phyloP scores from a whole-genome alignment of 306 rosid genomes.

The Prunus fruticosa region DNA sequence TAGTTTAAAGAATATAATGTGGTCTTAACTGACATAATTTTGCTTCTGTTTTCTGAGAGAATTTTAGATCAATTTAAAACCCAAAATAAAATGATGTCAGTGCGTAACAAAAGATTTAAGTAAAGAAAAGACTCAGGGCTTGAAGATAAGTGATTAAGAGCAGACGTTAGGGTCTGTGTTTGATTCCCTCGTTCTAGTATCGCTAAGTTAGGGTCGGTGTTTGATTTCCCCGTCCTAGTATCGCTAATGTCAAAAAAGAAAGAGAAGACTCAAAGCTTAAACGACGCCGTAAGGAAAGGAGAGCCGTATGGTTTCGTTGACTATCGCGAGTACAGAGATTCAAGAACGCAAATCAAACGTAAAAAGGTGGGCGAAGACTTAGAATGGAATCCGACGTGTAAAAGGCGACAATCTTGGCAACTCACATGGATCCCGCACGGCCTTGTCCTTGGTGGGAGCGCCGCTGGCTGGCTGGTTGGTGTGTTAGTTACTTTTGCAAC shows the following conservation, averaged over 20 bases:
- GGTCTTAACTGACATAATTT: no score
- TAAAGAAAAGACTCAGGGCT: no score
- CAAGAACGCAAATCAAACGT: neutral
- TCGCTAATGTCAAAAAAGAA: no score
- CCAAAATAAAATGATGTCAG: no score
- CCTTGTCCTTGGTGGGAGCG: slow-evolving; percentile 29
- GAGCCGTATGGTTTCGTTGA: slow-evolving; percentile 6
- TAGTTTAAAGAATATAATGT: neutral
- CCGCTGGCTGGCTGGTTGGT: slow-evolving; percentile 28
- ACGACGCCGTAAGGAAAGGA: neutral
- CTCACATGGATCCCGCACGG: slow-evolving; percentile 46
- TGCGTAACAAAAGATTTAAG: no score
- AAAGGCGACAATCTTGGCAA: slow-evolving; percentile 48
- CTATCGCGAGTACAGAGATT: neutral
- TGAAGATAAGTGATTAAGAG: no score
- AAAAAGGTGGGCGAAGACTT: neutral
- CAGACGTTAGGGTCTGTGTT: no score
- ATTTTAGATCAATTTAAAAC: no score
- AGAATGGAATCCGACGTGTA: neutral
- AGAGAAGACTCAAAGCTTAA: neutral
- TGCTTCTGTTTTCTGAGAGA: no score
- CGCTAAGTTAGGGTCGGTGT: no score
- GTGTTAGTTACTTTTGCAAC: slow-evolving; percentile 63
- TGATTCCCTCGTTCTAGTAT: rapidly evolving
- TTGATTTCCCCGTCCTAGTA: no score